A percentile compares a stretch with the other conserved stretches of the same genome.
These are phyloP conservation scores for Aspergillus sojae DNA, from an alignment of 2,329 filamentous ascomycete genomes.

Conservation along the genomic window DNA sequence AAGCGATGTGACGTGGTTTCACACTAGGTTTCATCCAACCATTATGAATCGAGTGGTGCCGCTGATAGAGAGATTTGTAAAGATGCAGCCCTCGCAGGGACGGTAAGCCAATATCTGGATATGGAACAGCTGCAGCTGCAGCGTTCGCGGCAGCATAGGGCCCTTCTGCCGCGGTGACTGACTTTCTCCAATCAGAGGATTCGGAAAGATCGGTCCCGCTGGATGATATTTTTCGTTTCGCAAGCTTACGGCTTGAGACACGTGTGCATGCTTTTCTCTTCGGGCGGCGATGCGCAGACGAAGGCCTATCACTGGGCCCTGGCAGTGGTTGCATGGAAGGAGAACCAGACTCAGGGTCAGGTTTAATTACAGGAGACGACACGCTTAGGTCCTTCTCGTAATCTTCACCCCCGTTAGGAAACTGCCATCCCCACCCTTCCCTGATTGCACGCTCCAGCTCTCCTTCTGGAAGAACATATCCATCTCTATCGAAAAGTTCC, in stretches of 20 bases:
- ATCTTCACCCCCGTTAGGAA: conserved; percentile 72
- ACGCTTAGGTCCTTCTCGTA: conserved; percentile 79
- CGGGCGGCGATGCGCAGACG: conserved; percentile 35
- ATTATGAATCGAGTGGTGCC: conserved; percentile 85
- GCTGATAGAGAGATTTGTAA: conserved; percentile 93
- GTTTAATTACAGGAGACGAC: conserved; percentile 38
- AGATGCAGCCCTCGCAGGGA: conserved; percentile 83
- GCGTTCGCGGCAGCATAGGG: conserved; percentile 82
- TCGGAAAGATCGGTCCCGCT: conserved; percentile 45
- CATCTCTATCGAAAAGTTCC: conserved; percentile 81
- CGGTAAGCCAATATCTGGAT: conserved; percentile 76
- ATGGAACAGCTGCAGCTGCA: conserved; percentile 78
- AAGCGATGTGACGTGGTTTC: conserved; percentile 88
- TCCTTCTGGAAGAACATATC: conserved; percentile 74
- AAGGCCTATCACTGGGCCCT: conserved; percentile 27
- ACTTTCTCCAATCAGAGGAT: conserved; percentile 49
- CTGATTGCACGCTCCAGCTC: conserved; percentile 83
- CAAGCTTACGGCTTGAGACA: conserved; percentile 54
- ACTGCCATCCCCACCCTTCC: conserved; percentile 98
- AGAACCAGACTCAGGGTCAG: conserved; percentile 41
- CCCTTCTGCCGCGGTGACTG: conserved; percentile 66
- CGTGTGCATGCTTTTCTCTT: conserved; percentile 54
- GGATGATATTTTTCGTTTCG: conserved; percentile 58
- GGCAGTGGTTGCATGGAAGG: conserved; percentile 24
- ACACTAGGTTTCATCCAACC: conserved; percentile 86